phyloP scores from a whole-genome alignment of 2,329 filamentous ascomycete species.

The Cordyceps tenuipes region DNA sequence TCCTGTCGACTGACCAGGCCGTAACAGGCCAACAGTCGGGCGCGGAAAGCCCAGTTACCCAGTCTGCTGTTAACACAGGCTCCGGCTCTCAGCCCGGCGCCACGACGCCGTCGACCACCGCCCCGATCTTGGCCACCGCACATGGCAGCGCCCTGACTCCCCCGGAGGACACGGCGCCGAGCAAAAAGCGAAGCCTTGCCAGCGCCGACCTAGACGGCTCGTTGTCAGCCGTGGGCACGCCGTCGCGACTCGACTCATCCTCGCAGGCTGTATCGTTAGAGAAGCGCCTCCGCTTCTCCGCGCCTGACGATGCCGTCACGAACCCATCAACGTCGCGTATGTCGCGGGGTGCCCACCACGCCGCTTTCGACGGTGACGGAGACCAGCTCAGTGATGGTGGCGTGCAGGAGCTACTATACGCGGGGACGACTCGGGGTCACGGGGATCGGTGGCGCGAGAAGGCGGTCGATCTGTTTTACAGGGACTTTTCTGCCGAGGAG shows the following conservation, averaged over 20 bases:
- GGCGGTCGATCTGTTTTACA: conserved; percentile 51
- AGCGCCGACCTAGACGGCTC: conserved; percentile 12
- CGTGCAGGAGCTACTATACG: conserved; percentile 31
- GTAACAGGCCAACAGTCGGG: neutral
- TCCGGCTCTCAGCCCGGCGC: neutral
- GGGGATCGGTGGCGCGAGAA: conserved; percentile 46
- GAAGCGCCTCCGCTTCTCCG: conserved; percentile 8
- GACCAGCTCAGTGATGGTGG: conserved; percentile 12
- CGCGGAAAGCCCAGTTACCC: neutral
- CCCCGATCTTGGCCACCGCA: neutral
- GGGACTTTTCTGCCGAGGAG: conserved; percentile 49
- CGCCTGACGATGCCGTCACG: neutral
- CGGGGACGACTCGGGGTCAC: conserved; percentile 27
- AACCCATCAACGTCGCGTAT: neutral
- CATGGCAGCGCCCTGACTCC: conserved; percentile 41
- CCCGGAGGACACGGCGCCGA: conserved; percentile 42
- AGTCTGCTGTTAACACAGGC: neutral
- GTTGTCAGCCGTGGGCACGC: neutral
- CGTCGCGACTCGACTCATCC: neutral
- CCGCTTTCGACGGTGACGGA: neutral
- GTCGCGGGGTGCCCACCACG: neutral
- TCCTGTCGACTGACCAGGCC: conserved; percentile 26
- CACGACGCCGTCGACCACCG: neutral
- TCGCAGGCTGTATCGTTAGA: neutral
- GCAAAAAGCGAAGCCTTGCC: conserved; percentile 34